Evolutionary conservation across 352 stramenopile species (phyloP).

Genomic region (Blastocystis sp.): DNA sequence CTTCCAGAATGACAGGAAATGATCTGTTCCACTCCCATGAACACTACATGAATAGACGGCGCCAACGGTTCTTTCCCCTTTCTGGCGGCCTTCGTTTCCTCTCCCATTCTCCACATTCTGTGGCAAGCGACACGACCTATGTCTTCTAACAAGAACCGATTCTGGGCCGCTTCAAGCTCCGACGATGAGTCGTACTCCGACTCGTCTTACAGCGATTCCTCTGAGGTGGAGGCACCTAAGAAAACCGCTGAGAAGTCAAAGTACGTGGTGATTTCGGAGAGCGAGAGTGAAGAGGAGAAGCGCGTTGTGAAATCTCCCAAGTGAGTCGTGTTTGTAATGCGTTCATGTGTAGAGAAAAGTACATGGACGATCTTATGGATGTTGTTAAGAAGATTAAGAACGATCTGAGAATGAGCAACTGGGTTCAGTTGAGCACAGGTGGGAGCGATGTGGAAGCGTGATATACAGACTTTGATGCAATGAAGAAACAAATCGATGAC

Average conservation of each 20-base stretch:
- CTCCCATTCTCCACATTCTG: not conserved
- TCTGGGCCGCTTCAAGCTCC: constrained; percentile 1
- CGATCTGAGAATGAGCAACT: constrained; percentile 29
- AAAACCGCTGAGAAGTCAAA: not conserved
- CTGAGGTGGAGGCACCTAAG: not conserved
- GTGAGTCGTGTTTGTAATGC: not conserved
- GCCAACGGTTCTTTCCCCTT: not conserved
- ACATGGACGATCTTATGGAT: constrained; percentile 7
- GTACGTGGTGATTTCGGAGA: constrained; percentile 18
- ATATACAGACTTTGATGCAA: not conserved
- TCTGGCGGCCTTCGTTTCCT: not conserved
- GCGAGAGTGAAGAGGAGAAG: constrained; percentile 51
- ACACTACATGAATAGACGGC: no score
- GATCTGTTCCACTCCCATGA: no score
- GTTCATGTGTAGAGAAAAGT: constrained; percentile 10
- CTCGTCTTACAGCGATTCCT: not conserved
- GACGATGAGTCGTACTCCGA: not conserved
- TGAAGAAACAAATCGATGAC: constrained; percentile 50
- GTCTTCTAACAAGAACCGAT: constrained; percentile 35
- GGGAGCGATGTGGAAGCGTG: not conserved
- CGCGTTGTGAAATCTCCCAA: constrained; percentile 29
- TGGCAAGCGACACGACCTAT: not conserved
- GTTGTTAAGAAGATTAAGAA: constrained; percentile 45
- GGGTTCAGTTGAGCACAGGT: constrained; percentile 35
- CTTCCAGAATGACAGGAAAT: no score